Evolutionary conservation across 2,329 filamentous ascomycete genomes (phyloP).

Genomic region (Colletotrichum sublineola): DNA sequence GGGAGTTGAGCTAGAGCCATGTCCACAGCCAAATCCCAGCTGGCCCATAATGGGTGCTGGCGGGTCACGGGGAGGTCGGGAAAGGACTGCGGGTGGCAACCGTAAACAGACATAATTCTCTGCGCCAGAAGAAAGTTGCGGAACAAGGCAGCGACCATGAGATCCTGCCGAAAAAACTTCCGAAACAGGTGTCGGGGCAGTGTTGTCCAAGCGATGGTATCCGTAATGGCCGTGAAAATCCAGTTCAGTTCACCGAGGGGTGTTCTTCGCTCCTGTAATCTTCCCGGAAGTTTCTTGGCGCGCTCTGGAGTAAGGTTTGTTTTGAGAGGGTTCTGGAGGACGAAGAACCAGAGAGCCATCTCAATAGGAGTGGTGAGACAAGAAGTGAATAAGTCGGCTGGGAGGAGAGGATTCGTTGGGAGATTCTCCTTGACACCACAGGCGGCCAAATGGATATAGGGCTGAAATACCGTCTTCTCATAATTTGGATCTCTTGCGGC

Average conservation of each 20-base stretch:
- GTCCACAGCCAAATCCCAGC: conserved; percentile 97
- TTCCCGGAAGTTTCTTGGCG: conserved; percentile 89
- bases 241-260: conserved; percentile 97
- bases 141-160: conserved; percentile 99
- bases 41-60: conserved; percentile 94
- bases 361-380: conserved; percentile 98
- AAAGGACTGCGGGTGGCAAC: conserved; percentile 93
- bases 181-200: conserved; percentile 91
- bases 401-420: conserved; percentile 92
- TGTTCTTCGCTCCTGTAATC: conserved; percentile 91
- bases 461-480: conserved; percentile 77
- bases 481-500: conserved; percentile 84
- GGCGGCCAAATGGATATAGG: conserved; percentile 90
- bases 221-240: conserved; percentile 99
- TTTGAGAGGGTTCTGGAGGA: conserved; percentile 86
- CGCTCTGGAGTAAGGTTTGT: conserved; percentile 81
- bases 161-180: conserved; percentile 95
- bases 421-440: conserved; percentile 92
- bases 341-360: conserved; percentile 96
- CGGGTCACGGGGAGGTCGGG: conserved; percentile 95
- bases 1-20: conserved; percentile 93
- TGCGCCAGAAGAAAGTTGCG: conserved; percentile 96
- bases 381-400: conserved; percentile 94
- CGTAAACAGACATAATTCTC: conserved; percentile 95
- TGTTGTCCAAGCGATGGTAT: conserved; percentile 98